Base-by-base conservation (phyloP, 2,329 filamentous ascomycete genomes). In the Colletotrichum sp. region DNA sequence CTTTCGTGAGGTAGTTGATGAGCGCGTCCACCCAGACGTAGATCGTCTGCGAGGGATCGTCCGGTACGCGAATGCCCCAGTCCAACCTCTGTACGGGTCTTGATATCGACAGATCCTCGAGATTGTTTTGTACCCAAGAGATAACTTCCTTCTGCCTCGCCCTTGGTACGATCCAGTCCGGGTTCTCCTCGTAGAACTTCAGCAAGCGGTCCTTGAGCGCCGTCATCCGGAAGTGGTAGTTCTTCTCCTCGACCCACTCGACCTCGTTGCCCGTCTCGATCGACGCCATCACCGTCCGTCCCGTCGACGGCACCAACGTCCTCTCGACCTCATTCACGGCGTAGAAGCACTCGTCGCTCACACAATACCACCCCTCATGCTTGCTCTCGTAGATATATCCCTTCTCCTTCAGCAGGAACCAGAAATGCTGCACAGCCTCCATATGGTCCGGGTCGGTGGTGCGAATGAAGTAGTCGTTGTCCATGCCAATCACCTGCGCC, bases 1-100 rank as follows among this genome's bases (percentile, higher is more conserved):
- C 92, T 78, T 94, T 95, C 18, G 96, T 98, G 68, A 97, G 86
- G 83, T 99, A 99, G 84, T 98, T 99, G 81, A 99, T 90, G 34
- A 99, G 90, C 2, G 97, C 97, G 85, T 99, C 98, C 0, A 99
- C 90, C 97, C 97, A 99, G 36, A 99, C 98, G 82, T 99, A 99
- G 74, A 99, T 96, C 4, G 96, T 99, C 85, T 99, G 97, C 21
- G 88, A 91, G 0, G 91, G 87, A 81, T 99, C 97, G 69, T 93
- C 93, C 0, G 97, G 97, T 30, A 98, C 97, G 8, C 90, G 92
- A 72, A 99, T 94, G 5, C 97, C 97, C 97, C 97, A 99, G 28
- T 88, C 90, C 55, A 99, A 85, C 64, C 97, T 91, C 71, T 93
- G 92, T 5, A 90, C 88, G 0, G 97, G 97, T 32, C 98, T 90